These are phyloP conservation scores for Atractiella rhizophila DNA, from an alignment of 768 basidiomycete species.

Conservation along the genomic window DNA sequence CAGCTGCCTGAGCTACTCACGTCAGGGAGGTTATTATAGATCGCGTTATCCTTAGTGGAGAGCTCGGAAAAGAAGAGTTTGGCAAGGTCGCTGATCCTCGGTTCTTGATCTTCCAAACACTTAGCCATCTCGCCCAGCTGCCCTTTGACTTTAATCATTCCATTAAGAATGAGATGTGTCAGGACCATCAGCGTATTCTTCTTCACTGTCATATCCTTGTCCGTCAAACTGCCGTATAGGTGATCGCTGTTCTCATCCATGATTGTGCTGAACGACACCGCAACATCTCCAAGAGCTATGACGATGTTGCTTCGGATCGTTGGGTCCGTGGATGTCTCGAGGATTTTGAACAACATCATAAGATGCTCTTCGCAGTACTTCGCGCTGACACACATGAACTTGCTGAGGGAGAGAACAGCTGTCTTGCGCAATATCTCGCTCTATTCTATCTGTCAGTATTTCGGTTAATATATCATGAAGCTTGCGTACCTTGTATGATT, in stretches of 20 bases:
- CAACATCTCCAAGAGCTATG: constrained; percentile 90
- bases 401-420: constrained; percentile 69
- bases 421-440: constrained; percentile 63
- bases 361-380: constrained; percentile 82
- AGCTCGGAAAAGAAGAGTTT: constrained; percentile 92
- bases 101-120: constrained; percentile 75
- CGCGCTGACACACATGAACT: constrained; percentile 84
- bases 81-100: constrained; percentile 71
- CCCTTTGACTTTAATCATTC: constrained; percentile 99
- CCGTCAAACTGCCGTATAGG: constrained; percentile 77
- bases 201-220: constrained; percentile 67
- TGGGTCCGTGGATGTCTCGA: constrained; percentile 70
- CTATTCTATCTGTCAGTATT: constrained; percentile 24
- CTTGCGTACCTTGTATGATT: constrained; percentile 52
- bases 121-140: constrained; percentile 99
- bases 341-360: constrained; percentile 67
- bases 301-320: constrained; percentile 87
- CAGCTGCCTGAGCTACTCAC: constrained; percentile 15
- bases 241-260: constrained; percentile 93
- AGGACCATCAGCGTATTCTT: constrained; percentile 98
- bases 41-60: constrained; percentile 91
- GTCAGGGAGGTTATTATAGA: constrained; percentile 95
- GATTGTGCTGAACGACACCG: constrained; percentile 89
- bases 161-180: constrained; percentile 54
- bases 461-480: background rate